A percentile compares a stretch with the other conserved stretches of the same genome.
Conservation (phyloP, 495 filamentous ascomycete species). For the Aspergillus kassunensis region DNA sequence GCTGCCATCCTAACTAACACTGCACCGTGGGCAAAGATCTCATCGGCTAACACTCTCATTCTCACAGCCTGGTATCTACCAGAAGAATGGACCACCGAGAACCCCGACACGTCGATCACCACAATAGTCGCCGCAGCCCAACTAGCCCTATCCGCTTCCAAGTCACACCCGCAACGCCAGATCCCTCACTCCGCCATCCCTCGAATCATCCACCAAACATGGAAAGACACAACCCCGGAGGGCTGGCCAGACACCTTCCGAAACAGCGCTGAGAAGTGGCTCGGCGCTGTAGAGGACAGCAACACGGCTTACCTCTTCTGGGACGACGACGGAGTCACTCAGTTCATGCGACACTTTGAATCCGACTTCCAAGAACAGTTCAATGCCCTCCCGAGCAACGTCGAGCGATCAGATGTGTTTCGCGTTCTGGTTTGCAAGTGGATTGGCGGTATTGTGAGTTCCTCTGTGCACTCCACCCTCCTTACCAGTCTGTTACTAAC, state of each 20-base stretch:
- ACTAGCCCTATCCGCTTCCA: constrained; percentile 4
- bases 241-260: constrained; percentile 12
- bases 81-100: not conserved
- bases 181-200: constrained; percentile 16
- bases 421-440: constrained; percentile 18
- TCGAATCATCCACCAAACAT: constrained; percentile 19
- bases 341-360: constrained; percentile 12
- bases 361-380: constrained; percentile 7
- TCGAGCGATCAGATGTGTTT: constrained; percentile 20
- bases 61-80: constrained; percentile 20
- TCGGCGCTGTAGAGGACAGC: constrained; percentile 6
- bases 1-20: not conserved
- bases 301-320: constrained; percentile 18
- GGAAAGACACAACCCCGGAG: constrained; percentile 11
- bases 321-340: constrained; percentile 13
- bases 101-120: not conserved
- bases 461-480: not conserved
- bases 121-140: constrained; percentile 16
- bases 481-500: not conserved
- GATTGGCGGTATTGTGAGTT: constrained; percentile 19
- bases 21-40: too few relatives aligned
- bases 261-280: constrained; percentile 17
- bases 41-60: not conserved
- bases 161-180: not conserved
- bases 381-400: constrained; percentile 9